Percentiles rank a stretch among this genome's conserved stretches.
These are phyloP conservation scores for Tylopilus sp. DNA, from an alignment of 768 basidiomycete genomes.

Conservation along the genomic window DNA sequence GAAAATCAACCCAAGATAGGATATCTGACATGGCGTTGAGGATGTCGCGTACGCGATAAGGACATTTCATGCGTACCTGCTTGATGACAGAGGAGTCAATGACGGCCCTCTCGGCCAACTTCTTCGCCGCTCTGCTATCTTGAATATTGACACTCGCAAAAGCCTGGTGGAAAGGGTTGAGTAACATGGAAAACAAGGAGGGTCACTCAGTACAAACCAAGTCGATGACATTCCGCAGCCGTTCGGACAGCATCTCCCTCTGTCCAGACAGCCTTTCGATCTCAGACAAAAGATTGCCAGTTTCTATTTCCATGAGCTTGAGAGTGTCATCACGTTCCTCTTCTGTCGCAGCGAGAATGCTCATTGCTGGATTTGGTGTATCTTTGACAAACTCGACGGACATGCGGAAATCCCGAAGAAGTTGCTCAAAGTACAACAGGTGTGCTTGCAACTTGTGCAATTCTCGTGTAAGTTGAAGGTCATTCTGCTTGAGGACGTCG, in stretches of 20 bases:
- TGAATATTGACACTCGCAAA: constrained; percentile 56
- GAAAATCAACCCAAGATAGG: constrained; percentile 60
- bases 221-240: not conserved
- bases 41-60: not conserved
- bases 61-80: constrained; percentile 18
- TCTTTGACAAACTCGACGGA: constrained; percentile 46
- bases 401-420: constrained; percentile 53
- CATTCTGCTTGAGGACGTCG: constrained; percentile 15
- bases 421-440: constrained; percentile 50
- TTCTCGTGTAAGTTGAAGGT: constrained; percentile 37
- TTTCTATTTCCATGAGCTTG: not conserved
- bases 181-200: no score
- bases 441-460: constrained; percentile 57
- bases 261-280: not conserved
- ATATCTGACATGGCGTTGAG: constrained; percentile 26
- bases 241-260: not conserved
- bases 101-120: constrained; percentile 44
- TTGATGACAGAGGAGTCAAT: constrained; percentile 41
- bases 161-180: constrained; percentile 35
- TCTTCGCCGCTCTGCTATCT: constrained; percentile 49
- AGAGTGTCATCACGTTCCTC: no score
- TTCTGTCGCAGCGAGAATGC: constrained; percentile 7
- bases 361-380: constrained; percentile 49
- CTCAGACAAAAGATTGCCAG: not conserved
- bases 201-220: not conserved